These are phyloP conservation scores for Grigorovia yakushimaensis DNA, from an alignment of 805 yeast species.

Conservation along the genomic window DNA sequence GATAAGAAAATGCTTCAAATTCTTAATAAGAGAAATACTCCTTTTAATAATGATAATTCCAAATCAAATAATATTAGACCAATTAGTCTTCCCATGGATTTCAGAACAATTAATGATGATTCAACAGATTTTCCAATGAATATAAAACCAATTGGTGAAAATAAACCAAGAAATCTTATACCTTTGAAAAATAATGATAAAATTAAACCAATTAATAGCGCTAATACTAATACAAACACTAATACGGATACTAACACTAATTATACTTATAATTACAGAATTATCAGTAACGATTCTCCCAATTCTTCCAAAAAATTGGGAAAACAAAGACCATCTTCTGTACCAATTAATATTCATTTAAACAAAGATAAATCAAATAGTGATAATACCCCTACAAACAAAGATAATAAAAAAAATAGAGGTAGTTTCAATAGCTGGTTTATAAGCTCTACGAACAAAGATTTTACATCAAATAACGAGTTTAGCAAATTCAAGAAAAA, in stretches of 20 bases:
- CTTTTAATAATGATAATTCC: no score
- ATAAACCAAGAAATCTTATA: not conserved
- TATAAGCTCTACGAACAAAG: slow-evolving; percentile 12
- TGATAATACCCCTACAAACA: not conserved
- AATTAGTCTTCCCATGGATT: not conserved
- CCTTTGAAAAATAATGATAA: not conserved
- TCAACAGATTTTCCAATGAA: not conserved
- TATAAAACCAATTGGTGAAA: not conserved
- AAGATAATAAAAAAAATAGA: not conserved
- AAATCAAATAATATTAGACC: not conserved
- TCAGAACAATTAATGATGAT: not conserved
- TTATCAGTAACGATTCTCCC: not conserved
- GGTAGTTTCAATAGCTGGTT: not conserved
- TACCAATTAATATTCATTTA: not conserved
- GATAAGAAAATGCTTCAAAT: not conserved
- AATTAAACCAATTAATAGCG: not conserved
- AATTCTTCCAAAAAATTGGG: not conserved
- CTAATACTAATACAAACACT: no score
- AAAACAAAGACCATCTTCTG: not conserved
- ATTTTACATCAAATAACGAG: slow-evolving; percentile 19
- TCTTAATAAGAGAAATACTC: not conserved
- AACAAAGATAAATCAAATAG: not conserved
- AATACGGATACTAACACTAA: not conserved
- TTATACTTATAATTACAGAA: not conserved
- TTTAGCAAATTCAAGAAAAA: slow-evolving; percentile 7